Evolutionary conservation across 192 early-diverging fungal genomes (phyloP).

Genomic region (Coemansia sp.): DNA sequence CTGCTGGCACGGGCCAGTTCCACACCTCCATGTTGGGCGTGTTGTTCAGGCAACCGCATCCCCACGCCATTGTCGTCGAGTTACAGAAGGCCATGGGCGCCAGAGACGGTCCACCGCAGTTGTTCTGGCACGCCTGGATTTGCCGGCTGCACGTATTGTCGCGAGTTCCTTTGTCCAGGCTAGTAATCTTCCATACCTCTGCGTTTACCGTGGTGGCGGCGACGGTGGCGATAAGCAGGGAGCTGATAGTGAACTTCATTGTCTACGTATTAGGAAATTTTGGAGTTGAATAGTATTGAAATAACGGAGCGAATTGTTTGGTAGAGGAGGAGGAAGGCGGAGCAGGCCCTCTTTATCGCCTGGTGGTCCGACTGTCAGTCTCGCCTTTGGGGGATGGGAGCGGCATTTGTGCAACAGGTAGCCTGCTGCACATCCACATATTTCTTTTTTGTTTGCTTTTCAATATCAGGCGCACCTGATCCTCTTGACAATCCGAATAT

Average conservation of each 20-base stretch:
- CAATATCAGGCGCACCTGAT: neutral
- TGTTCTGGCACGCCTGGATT: slow-evolving; percentile 52
- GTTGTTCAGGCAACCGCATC: slow-evolving; percentile 55
- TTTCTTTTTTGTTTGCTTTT: neutral
- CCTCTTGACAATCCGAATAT: slow-evolving; percentile 7
- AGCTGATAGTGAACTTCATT: slow-evolving; percentile 39
- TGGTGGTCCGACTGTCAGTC: slow-evolving; percentile 2
- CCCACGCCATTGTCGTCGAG: slow-evolving; percentile 59
- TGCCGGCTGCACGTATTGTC: slow-evolving; percentile 47
- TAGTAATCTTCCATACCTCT: slow-evolving; percentile 51
- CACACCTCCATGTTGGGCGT: slow-evolving; percentile 50
- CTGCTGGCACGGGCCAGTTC: slow-evolving; percentile 55
- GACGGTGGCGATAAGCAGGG: slow-evolving; percentile 26
- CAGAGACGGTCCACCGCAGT: slow-evolving; percentile 51
- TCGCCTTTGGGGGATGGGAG: neutral
- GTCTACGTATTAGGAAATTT: neutral
- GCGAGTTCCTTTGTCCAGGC: slow-evolving; percentile 32
- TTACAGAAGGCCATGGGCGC: slow-evolving; percentile 61
- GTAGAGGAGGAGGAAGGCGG: neutral
- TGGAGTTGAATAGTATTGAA: neutral
- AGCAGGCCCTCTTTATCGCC: neutral
- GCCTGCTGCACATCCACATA: neutral
- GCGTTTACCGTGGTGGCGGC: slow-evolving; percentile 21
- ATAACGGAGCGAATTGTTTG: neutral
- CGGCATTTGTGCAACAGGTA: neutral